Percentiles rank a stretch among this genome's conserved stretches.
Conservation (phyloP, 495 filamentous ascomycete species). For the Sphaerosporella brunnea region DNA sequence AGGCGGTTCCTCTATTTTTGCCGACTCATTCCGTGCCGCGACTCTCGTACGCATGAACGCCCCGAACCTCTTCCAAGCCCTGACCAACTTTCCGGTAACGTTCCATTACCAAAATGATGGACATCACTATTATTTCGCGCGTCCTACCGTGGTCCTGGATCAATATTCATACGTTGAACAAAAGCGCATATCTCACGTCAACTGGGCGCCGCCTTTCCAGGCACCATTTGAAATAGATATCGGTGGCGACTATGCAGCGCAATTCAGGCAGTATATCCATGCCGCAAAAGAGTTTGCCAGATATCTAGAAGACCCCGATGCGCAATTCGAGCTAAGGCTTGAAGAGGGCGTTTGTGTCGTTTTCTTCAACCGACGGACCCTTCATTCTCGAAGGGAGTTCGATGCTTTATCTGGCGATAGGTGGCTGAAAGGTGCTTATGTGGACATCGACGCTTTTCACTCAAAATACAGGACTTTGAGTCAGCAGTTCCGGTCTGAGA, state of each 20-base stretch:
- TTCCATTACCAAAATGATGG: conserved; percentile 59
- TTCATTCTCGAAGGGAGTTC: conserved; percentile 65
- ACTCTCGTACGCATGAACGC: conserved; percentile 26
- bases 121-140: conserved; percentile 39
- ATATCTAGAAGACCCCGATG: conserved; percentile 32
- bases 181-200: conserved; percentile 30
- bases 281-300: conserved; percentile 33
- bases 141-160: conserved; percentile 37
- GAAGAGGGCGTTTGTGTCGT: conserved; percentile 66
- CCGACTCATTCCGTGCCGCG: conserved; percentile 48
- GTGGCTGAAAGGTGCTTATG: conserved; percentile 74
- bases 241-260: not conserved
- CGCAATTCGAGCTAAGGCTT: conserved; percentile 51
- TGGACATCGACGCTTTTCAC: conserved; percentile 49
- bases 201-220: conserved; percentile 61
- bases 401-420: conserved; percentile 41
- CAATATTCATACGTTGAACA: conserved; percentile 8
- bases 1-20: conserved; percentile 70
- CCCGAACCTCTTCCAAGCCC: conserved; percentile 24
- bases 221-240: conserved; percentile 28
- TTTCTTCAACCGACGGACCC: conserved; percentile 62
- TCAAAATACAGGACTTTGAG: conserved; percentile 34
- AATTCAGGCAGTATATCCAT: conserved; percentile 9
- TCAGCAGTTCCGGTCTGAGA: conserved; percentile 5
- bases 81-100: conserved; percentile 32